Conservation (phyloP, 768 basidiomycete species). For the Pulveroboletus frians region DNA sequence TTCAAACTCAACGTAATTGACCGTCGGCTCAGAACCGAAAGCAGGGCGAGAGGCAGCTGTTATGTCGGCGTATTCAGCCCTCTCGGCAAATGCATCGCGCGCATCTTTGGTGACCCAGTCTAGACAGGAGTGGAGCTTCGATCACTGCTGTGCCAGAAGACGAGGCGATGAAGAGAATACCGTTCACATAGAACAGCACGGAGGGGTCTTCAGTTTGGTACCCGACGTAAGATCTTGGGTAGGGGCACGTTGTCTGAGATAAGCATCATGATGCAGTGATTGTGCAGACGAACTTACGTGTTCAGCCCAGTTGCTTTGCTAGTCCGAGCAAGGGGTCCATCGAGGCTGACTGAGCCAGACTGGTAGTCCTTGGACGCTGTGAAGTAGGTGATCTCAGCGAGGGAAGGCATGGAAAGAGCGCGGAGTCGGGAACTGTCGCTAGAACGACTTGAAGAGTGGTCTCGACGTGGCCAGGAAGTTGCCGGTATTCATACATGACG, state of each 20-base stretch:
- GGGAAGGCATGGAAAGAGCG: slow-evolving; percentile 22
- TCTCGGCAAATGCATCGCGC: slow-evolving; percentile 11
- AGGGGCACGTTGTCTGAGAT: slow-evolving; percentile 1
- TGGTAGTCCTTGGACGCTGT: slow-evolving; percentile 20
- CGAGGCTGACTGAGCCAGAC: slow-evolving; percentile 13
- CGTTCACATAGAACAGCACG: slow-evolving; percentile 26
- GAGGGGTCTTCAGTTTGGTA: slow-evolving; percentile 25
- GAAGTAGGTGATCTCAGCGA: slow-evolving; percentile 25
- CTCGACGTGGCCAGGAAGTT: not conserved
- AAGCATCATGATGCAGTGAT: not conserved
- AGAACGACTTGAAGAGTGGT: not conserved
- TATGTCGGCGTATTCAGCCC: slow-evolving; percentile 2
- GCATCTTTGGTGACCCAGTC: slow-evolving; percentile 26
- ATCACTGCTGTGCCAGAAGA: slow-evolving; percentile 5
- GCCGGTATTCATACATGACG: slow-evolving; percentile 8
- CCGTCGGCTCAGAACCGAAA: slow-evolving; percentile 17
- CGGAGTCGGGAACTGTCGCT: too few species aligned
- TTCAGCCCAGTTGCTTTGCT: slow-evolving; percentile 16
- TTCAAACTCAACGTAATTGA: slow-evolving; percentile 20
- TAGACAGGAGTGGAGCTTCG: slow-evolving; percentile 6
- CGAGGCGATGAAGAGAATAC: slow-evolving; percentile 1
- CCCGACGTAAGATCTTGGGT: slow-evolving; percentile 26
- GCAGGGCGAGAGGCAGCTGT: slow-evolving; percentile 5
- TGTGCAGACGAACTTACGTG: slow-evolving; percentile 11
- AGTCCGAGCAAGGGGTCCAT: slow-evolving; percentile 5